Conservation (phyloP, 345 rosid species). For the Arabidopsis suecica region DNA sequence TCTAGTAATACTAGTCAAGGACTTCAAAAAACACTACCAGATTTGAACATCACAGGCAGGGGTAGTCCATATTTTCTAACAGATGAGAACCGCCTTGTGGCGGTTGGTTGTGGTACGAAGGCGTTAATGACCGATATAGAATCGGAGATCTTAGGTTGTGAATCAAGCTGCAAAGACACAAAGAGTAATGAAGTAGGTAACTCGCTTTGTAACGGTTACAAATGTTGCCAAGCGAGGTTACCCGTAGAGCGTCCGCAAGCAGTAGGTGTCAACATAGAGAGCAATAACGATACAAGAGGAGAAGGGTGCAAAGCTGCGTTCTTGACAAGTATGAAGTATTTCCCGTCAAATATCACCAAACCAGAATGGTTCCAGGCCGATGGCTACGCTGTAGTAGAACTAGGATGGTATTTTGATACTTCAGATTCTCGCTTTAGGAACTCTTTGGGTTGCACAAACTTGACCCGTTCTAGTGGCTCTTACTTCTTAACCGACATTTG, state of each 20-base stretch:
- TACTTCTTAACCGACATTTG: not conserved
- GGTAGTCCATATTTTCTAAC: constrained; percentile 29
- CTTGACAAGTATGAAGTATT: not conserved
- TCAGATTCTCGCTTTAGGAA: constrained; percentile 22
- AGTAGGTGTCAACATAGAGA: constrained; percentile 9
- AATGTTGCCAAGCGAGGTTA: constrained; percentile 50
- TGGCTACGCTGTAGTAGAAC: constrained; percentile 8
- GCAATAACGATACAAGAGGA: not conserved
- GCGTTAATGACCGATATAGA: not conserved
- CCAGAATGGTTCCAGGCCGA: not conserved
- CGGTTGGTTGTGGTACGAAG: constrained; percentile 45
- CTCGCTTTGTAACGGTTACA: constrained; percentile 39
- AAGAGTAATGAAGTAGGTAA: not conserved
- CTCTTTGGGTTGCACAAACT: not conserved
- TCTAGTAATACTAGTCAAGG: constrained; percentile 19
- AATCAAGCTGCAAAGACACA: constrained; percentile 42
- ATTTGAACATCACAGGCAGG: constrained; percentile 22
- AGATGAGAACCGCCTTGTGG: constrained; percentile 35
- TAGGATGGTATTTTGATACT: constrained; percentile 30
- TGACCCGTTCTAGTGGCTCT: not conserved
- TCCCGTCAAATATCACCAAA: not conserved
- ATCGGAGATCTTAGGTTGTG: constrained; percentile 41
- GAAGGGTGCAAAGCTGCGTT: constrained; percentile 25
- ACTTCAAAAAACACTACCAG: not conserved
- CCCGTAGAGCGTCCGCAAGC: constrained; percentile 22